phyloP scores from a whole-genome alignment of 208 protist genomes.

The Crithidia fasciculata region DNA sequence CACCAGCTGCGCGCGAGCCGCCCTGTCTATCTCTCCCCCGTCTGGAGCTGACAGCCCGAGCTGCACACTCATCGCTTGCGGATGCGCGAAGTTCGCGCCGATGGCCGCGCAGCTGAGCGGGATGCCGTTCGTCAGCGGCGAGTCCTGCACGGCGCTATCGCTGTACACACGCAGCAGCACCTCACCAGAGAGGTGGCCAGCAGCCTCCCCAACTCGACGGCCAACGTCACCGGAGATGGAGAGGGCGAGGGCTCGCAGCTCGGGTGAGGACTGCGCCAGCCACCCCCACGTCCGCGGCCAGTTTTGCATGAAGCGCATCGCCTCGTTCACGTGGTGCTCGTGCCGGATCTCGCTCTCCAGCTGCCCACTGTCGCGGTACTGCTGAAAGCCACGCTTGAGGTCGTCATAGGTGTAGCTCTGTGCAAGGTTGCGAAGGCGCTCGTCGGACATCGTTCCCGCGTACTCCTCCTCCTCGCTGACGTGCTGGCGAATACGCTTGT shows the following conservation, averaged over 20 bases:
- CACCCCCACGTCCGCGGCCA: conserved; percentile 72
- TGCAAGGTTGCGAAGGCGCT: conserved; percentile 48
- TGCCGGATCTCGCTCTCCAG: conserved; percentile 69
- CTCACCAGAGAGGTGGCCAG: conserved; percentile 69
- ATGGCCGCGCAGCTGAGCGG: conserved; percentile 50
- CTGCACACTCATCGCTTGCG: conserved; percentile 50
- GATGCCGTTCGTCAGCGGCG: conserved; percentile 61
- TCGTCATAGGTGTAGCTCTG: conserved; percentile 55
- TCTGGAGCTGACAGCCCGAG: conserved; percentile 38
- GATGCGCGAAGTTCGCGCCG: conserved; percentile 32
- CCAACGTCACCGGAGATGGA: conserved; percentile 45
- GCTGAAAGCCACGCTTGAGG: conserved; percentile 56
- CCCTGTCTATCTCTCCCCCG: not conserved
- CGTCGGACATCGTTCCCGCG: conserved; percentile 40
- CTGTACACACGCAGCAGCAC: conserved; percentile 75
- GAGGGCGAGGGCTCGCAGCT: conserved; percentile 38
- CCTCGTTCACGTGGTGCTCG: conserved; percentile 70
- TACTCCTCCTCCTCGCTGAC: conserved; percentile 55
- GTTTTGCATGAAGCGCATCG: conserved; percentile 62
- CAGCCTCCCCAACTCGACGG: conserved; percentile 53
- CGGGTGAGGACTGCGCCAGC: conserved; percentile 39
- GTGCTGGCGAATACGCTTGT: conserved; percentile 43
- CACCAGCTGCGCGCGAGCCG: conserved; percentile 5
- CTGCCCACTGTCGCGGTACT: conserved; percentile 63
- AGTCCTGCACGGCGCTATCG: conserved; percentile 60